These are phyloP conservation scores for Trichoderma virens DNA, from an alignment of 495 filamentous ascomycete species.

Conservation along the genomic window DNA sequence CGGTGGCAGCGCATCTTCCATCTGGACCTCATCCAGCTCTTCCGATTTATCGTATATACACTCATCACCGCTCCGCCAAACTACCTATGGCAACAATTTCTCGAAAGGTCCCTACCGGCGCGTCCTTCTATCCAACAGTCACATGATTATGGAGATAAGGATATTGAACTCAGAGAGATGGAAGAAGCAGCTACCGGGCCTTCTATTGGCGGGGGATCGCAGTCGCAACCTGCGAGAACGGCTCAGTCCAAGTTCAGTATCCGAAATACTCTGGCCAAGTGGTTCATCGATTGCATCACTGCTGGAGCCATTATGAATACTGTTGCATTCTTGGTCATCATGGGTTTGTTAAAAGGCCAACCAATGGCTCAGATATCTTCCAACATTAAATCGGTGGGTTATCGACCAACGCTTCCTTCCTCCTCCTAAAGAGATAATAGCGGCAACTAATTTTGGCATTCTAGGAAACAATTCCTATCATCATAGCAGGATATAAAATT, in stretches of 20 bases:
- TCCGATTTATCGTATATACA: constrained; percentile 73
- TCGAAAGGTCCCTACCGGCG: constrained; percentile 41
- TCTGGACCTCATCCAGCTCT: constrained; percentile 54
- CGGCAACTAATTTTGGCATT: neutral
- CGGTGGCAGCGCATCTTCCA: constrained; percentile 37
- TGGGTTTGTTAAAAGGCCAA: constrained; percentile 14
- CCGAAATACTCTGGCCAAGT: constrained; percentile 70
- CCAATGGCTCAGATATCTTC: neutral
- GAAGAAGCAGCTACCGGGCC: too few species aligned
- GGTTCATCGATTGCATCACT: constrained; percentile 68
- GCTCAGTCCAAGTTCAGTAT: constrained; percentile 40
- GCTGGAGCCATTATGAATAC: constrained; percentile 71
- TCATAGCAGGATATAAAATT: constrained; percentile 68
- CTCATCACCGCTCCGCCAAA: constrained; percentile 76
- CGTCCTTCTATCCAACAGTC: constrained; percentile 26
- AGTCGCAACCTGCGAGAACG: neutral
- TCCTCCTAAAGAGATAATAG: too few species aligned
- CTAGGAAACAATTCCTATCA: constrained; percentile 35
- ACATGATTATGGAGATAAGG: constrained; percentile 26
- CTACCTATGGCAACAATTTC: constrained; percentile 61
- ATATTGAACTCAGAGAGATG: constrained; percentile 5
- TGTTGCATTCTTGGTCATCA: constrained; percentile 53
- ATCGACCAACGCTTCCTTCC: neutral
- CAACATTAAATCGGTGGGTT: constrained; percentile 4
- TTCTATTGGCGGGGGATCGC: neutral